Evolutionary conservation across 2,329 filamentous ascomycete genomes (phyloP).

Genomic region (Venturia aucupariae): DNA sequence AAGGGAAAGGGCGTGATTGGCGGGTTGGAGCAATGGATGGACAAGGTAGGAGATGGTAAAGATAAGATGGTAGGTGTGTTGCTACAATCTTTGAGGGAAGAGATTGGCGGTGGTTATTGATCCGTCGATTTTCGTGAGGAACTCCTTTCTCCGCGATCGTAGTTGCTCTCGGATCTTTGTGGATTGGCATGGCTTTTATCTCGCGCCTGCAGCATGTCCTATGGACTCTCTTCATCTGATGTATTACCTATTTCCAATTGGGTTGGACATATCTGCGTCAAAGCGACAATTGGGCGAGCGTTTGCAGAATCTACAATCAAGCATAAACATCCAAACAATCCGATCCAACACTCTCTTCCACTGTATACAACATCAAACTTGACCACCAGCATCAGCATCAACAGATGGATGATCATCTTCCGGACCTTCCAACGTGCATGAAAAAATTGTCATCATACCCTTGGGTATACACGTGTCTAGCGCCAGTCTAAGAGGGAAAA

Average conservation of each 20-base stretch:
- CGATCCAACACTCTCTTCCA: too few relatives aligned
- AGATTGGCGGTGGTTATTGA: conserved; percentile 7
- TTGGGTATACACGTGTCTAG: background rate
- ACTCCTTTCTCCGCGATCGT: background rate
- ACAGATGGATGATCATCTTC: background rate
- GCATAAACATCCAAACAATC: background rate
- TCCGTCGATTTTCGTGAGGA: background rate
- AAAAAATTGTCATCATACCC: too few relatives aligned
- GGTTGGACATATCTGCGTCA: too few relatives aligned
- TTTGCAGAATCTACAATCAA: too few relatives aligned
- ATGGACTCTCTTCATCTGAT: too few relatives aligned
- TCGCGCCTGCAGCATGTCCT: background rate
- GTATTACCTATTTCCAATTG: too few relatives aligned
- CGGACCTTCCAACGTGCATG: too few relatives aligned
- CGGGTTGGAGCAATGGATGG: conserved; percentile 11
- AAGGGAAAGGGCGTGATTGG: conserved; percentile 13
- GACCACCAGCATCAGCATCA: too few relatives aligned
- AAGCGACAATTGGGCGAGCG: too few relatives aligned
- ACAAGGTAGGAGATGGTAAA: conserved; percentile 8
- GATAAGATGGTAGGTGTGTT: conserved; percentile 11
- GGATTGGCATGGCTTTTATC: background rate
- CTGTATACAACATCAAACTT: too few relatives aligned
- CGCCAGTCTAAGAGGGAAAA: background rate
- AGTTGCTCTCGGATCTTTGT: background rate
- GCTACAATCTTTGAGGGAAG: conserved; percentile 11